Base-by-base conservation (phyloP, 2,329 filamentous ascomycete genomes). In the Exserohilum rostratum region DNA sequence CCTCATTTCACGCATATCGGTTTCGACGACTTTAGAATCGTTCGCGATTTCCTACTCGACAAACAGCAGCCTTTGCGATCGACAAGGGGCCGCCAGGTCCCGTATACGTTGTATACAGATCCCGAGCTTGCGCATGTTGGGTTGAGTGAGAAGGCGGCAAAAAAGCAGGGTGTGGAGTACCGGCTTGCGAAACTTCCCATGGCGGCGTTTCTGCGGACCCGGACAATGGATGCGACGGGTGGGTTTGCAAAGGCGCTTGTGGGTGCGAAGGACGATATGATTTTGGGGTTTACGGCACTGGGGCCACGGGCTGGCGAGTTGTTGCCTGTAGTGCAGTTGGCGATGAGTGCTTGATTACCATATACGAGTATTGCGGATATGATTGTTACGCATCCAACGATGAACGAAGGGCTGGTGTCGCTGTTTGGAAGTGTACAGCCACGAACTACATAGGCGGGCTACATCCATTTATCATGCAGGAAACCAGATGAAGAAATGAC, bases 311-410 rank as follows among this genome's bases (percentile, higher is more conserved):
- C 53, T 13, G 59, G 57, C 12, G 61, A 61, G 30, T 13, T 64
- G 38, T 40, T 64, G 39, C 48, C 61, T 1, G 53, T 60, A 4
- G 55, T 61, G 15, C 58, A 61, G 34, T 34, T 61, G 34, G 58
- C 56, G n/a, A 62, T 60, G 54, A 40, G 45, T 11, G 51, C 44
- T 27, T 45, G 42, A 6, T 34, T 60, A 48, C 47, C 47, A 7
- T 55, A 61, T 33, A 52, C 45, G 17, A 60, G 37, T 22, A 35
- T 62, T 22, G 22, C 29, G 3, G 50, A 43, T 10, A 33, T 60
- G 38, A 52, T 60, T 27, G 43, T 62, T 11, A 55, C 54, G 12
- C 57, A 60, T 58, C 61, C 58, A 35, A 60, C 49, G 1, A 48
- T 53, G 38, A 47, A 42, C 20, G 61, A 61, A 35, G 53, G 57